These are phyloP conservation scores for Daldinia grandis DNA, from an alignment of 495 filamentous ascomycete species.

Conservation along the genomic window DNA sequence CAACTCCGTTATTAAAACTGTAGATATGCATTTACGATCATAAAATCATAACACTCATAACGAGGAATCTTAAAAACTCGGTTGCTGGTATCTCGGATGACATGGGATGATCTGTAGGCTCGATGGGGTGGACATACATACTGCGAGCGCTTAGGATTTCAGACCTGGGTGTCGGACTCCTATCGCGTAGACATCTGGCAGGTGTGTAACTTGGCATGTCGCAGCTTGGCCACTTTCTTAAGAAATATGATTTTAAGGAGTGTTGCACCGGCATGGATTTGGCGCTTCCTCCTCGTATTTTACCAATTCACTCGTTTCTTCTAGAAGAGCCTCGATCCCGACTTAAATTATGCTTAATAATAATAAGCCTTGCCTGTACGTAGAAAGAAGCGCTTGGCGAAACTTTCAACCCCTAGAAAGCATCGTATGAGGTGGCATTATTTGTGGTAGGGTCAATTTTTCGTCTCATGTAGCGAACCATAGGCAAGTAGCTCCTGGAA, in stretches of 20 bases:
- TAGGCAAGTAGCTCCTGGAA: not conserved
- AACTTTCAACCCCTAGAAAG: not conserved
- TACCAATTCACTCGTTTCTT: not conserved
- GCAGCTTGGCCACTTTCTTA: slow-evolving; percentile 16
- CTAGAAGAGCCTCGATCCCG: not conserved
- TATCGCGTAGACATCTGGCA: slow-evolving; percentile 24
- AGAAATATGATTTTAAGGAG: not conserved
- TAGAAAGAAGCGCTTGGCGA: not conserved
- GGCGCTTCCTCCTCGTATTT: not conserved
- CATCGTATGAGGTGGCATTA: not conserved
- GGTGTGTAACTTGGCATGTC: slow-evolving; percentile 32
- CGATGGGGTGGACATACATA: not conserved
- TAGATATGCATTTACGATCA: not conserved
- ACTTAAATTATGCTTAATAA: not conserved
- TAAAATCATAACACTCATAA: not conserved
- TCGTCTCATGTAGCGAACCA: not conserved
- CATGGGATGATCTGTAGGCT: slow-evolving; percentile 17
- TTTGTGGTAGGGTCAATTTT: not conserved
- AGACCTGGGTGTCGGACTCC: slow-evolving; percentile 2
- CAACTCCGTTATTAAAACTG: not conserved
- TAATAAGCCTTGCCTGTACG: not conserved
- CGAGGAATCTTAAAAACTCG: not conserved
- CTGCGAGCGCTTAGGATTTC: slow-evolving; percentile 14
- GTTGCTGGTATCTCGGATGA: slow-evolving; percentile 11
- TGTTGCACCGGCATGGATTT: not conserved